Percentiles rank a stretch among this genome's conserved stretches.
These are phyloP conservation scores for Monosporascus cannonballus DNA, from an alignment of 2,329 filamentous ascomycete species.

Conservation along the genomic window DNA sequence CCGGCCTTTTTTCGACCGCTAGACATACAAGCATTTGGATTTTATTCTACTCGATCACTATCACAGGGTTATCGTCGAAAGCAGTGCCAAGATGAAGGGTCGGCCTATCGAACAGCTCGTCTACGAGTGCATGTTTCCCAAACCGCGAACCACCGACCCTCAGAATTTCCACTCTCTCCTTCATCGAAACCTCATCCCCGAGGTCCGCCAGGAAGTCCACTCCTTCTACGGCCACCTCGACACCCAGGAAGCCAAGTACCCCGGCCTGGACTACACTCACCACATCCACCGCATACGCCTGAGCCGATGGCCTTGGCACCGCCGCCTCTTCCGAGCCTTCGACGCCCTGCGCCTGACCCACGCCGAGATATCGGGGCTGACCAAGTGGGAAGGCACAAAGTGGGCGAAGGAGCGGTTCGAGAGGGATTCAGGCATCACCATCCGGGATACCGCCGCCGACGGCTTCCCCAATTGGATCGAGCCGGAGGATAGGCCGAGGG, in stretches of 20 bases:
- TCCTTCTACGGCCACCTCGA: constrained; percentile 75
- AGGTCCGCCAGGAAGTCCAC: constrained; percentile 73
- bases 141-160: constrained; percentile 61
- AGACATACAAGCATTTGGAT: not conserved
- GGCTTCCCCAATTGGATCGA: constrained; percentile 59
- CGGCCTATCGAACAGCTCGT: constrained; percentile 65
- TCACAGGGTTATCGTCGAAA: not conserved
- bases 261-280: constrained; percentile 72
- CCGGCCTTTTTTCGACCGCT: not conserved
- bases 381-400: constrained; percentile 76
- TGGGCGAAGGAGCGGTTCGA: constrained; percentile 80
- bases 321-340: constrained; percentile 69
- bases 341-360: constrained; percentile 63
- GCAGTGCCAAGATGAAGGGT: constrained; percentile 56
- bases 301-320: constrained; percentile 70
- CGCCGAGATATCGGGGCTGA: constrained; percentile 64
- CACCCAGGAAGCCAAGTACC: constrained; percentile 75
- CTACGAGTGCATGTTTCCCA: constrained; percentile 68
- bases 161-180: constrained; percentile 65
- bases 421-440: constrained; percentile 63
- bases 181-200: constrained; percentile 64
- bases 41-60: constrained; percentile 2
- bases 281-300: constrained; percentile 71
- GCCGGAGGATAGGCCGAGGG: constrained; percentile 29
- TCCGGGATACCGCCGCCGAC: constrained; percentile 66